Percentiles rank a stretch among this genome's conserved stretches.
These are phyloP conservation scores for Sphagnum tenellum DNA, from an alignment of 225 moss, liverwort and hornwort genomes.

Conservation along the genomic window DNA sequence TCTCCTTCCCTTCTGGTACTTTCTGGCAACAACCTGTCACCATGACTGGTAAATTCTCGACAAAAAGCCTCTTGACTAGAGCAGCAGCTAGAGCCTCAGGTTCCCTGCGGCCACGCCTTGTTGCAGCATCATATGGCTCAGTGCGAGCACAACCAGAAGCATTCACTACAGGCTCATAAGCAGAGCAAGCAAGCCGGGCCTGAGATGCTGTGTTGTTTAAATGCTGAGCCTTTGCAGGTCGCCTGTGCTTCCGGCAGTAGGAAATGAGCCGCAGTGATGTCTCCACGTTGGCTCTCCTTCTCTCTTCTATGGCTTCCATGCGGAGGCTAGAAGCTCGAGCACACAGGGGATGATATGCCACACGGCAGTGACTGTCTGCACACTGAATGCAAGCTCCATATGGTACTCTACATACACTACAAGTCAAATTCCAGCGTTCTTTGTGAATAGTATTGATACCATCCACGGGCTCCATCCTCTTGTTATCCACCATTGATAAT, in stretches of 20 bases:
- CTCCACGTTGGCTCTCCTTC: conserved; percentile 6
- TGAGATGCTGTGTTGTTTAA: conserved; percentile 1
- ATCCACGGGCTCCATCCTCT: conserved; percentile 50
- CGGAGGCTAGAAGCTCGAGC: conserved; percentile 34
- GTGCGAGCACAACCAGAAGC: conserved; percentile 47
- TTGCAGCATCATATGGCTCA: conserved; percentile 37
- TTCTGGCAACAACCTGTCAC: conserved; percentile 33
- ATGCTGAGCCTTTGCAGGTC: conserved; percentile 8
- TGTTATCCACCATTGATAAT: conserved; percentile 37
- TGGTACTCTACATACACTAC: conserved; percentile 44
- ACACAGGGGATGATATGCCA: conserved; percentile 54
- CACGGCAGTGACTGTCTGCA: conserved; percentile 20
- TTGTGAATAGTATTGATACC: conserved; percentile 44
- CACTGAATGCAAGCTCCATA: conserved; percentile 50
- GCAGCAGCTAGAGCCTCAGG: conserved; percentile 51
- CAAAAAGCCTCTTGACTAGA: conserved; percentile 36
- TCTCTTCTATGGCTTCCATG: conserved; percentile 22
- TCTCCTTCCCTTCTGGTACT: conserved; percentile 17
- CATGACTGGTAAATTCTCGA: conserved; percentile 37
- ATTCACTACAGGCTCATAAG: conserved; percentile 18
- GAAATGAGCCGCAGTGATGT: conserved; percentile 28
- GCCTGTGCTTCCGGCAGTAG: conserved; percentile 42
- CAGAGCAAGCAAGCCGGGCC: conserved; percentile 11
- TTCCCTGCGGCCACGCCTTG: conserved; percentile 36
- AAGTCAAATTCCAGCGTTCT: conserved; percentile 50